Evolutionary conservation across 768 basidiomycete genomes (phyloP), one percentile per base, ranked within the genome.

Genomic region (Kockovaella imperatae): DNA sequence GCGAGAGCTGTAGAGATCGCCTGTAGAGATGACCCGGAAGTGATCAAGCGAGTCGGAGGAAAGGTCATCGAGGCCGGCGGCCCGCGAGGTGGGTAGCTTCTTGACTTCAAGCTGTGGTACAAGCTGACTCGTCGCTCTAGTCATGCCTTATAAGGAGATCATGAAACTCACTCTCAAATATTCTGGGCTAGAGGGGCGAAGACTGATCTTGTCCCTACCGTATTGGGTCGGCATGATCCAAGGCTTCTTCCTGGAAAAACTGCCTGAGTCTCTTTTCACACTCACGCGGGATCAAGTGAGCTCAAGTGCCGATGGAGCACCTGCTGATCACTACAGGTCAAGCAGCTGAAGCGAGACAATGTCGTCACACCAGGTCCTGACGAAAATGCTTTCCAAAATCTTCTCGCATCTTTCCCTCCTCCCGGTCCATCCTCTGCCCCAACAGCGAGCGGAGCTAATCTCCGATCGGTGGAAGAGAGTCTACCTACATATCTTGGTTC

Each of bases 271-370:
- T 49, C 54, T 83, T 17, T 81, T 86, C 53, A 85, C 84, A 0
- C 57, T 86, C 15, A 84, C 85, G 13, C 75, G 78, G 28, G 78
- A 78, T 52, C 84, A 86, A 75, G 84, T 83, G 23, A 35, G 60
- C 54, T 30, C 14, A 45, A 10, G 15, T 18, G 23, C 3, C 8
- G 26, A 32, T 50, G 4, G 5, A 24, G 3, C 3, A 5, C 15
- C 7, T 41, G 14, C 23, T 11, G 11, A 11, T 10, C 8, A 39
- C 3, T 20, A 3, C 45, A 84, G 83, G 74, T 84, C 32, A 74
- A 77, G 49, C 84, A 84, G 63, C 72, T 85, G 20, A 76, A 77
- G 49, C 63, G 60, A 14, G 81, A 85, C 59, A 84, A 84, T 47
- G 64, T 66, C 35, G 71, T 70, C 39, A 25, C 45, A 17, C 57